Conservation (phyloP, 2,329 filamentous ascomycete species). For the Fusarium fujikuroi region DNA sequence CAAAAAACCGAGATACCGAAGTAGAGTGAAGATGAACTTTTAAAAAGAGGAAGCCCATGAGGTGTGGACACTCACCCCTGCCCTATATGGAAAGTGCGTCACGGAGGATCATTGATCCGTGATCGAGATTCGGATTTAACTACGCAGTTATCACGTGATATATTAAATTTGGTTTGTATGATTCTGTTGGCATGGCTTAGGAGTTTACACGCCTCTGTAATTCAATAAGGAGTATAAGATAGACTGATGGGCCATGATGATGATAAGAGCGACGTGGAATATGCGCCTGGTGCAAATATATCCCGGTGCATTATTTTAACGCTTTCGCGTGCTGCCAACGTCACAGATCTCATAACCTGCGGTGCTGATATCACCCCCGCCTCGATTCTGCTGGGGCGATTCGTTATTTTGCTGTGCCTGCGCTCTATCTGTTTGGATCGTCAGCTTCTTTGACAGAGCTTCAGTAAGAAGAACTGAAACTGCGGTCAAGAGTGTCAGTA, state of each 20-base stretch:
- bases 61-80: too few relatives aligned
- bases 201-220: neutral
- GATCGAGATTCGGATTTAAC: too few relatives aligned
- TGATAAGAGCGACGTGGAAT: rapidly evolving
- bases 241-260: too few relatives aligned
- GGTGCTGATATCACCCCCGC: neutral
- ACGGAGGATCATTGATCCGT: too few relatives aligned
- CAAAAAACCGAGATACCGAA: too few relatives aligned
- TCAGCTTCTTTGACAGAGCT: neutral
- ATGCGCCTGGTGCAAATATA: neutral
- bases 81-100: too few relatives aligned
- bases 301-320: neutral
- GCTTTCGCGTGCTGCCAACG: neutral
- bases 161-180: too few relatives aligned
- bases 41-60: too few relatives aligned
- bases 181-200: too few relatives aligned
- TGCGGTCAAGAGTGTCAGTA: neutral
- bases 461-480: constrained; percentile 4
- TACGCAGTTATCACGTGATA: too few relatives aligned
- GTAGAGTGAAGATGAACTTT: too few relatives aligned
- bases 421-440: neutral
- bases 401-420: rapidly evolving
- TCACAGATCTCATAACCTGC: neutral
- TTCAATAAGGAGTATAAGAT: neutral
- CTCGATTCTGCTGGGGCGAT: rapidly evolving